Evolutionary conservation across 129 eudicot species (phyloP).

Genomic region (Artemisia argyi): DNA sequence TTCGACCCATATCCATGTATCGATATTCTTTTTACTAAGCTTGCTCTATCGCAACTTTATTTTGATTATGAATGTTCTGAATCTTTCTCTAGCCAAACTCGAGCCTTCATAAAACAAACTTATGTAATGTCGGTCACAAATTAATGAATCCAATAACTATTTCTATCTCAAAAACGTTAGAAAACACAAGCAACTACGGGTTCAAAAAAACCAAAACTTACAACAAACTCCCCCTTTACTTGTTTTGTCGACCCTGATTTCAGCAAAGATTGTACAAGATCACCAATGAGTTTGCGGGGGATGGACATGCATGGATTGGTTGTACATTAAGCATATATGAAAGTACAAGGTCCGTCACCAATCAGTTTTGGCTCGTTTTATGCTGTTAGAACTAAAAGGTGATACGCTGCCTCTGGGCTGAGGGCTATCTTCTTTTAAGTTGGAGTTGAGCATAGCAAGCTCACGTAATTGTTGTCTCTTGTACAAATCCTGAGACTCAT

Average conservation of each 20-base stretch:
- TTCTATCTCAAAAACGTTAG: slow-evolving; percentile 13
- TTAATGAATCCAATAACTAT: slow-evolving; percentile 46
- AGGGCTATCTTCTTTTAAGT: slow-evolving; percentile 78
- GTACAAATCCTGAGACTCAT: slow-evolving; percentile 76
- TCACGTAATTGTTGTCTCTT: slow-evolving; percentile 81
- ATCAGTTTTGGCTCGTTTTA: slow-evolving; percentile 26
- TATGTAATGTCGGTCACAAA: too few relatives aligned
- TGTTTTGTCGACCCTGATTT: slow-evolving; percentile 22
- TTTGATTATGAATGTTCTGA: too few relatives aligned
- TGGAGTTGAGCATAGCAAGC: slow-evolving; percentile 76
- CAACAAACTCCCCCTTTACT: slow-evolving; percentile 7
- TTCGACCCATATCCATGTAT: too few relatives aligned
- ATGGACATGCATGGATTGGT: slow-evolving; percentile 9
- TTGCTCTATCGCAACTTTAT: too few relatives aligned
- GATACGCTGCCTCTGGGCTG: slow-evolving; percentile 83
- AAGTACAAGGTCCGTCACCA: slow-evolving; percentile 12
- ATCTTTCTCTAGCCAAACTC: too few relatives aligned
- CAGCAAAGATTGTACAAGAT: background rate
- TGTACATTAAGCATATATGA: background rate
- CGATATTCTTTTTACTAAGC: too few relatives aligned
- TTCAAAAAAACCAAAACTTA: slow-evolving; percentile 23
- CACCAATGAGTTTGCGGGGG: slow-evolving; percentile 9
- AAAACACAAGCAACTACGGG: slow-evolving; percentile 28
- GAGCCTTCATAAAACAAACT: too few relatives aligned
- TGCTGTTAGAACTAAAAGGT: slow-evolving; percentile 54